Base-by-base conservation (phyloP, 495 filamentous ascomycete genomes). In the Aspergillus funiculosus region DNA sequence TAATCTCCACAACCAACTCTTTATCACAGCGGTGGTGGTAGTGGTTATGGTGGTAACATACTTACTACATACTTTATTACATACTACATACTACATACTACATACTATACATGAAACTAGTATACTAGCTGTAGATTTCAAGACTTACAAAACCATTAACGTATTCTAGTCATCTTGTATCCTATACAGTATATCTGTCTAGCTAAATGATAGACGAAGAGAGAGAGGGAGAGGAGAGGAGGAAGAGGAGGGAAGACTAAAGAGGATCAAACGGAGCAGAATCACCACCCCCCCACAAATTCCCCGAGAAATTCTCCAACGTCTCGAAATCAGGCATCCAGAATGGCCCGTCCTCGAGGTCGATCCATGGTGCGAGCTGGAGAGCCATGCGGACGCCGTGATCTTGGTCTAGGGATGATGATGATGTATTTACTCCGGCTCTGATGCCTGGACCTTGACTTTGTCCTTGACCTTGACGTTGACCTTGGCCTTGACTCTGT, bases 261-360 rank as follows among this genome's bases (percentile, higher is more conserved):
- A 69, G 43, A 9, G 62, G 58, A 47, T 64, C 64, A 56, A 71
- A 68, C 15, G 56, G 53, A 6, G 55, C 57, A 4, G 54, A 56
- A 43, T 67, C 64, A 17, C 60, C 56, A 34, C 52, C 54, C 37
- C 48, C 60, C 65, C 65, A 68, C 39, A 66, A 52, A 1, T 53
- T 58, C 13, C 68, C 63, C 1, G 68, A 65, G 22, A 70, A 28
- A 53, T 58, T 64, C 49, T 72, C 66, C 43, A 70, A 41, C 0
- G 66, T 70, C 53, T 69, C 68, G 36, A 72, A 72, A 39, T 72
- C 67, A n/a, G 68, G 68, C 59, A 72, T 69, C 67, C 67, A 72
- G 19, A 72, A 51, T 4, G 64, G 68, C 43, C 61, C 60, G 43
- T 59, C 58, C 37, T 65, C 60, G 35, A 71, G 61, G 46, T 72